A percentile compares a stretch with the other conserved stretches of the same genome.
phyloP scores from a whole-genome alignment of 192 early-diverging fungal species.

The Umbelopsis sp. region DNA sequence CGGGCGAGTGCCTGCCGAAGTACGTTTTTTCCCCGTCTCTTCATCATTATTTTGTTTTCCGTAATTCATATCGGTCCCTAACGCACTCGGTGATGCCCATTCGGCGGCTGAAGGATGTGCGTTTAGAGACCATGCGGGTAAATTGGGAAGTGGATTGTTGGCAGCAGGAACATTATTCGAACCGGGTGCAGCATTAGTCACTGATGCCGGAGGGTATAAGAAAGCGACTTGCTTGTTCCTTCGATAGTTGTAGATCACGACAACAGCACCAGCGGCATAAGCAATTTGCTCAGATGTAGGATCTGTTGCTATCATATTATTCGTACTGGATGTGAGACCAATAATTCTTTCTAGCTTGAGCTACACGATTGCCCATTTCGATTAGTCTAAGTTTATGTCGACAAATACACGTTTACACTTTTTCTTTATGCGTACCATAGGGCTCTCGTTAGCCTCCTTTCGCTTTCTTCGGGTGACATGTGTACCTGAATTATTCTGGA shows the following conservation, averaged over 20 bases:
- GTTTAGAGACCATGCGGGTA: not conserved
- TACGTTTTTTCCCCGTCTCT: slow-evolving; percentile 21
- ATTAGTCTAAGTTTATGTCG: not conserved
- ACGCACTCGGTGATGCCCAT: not conserved
- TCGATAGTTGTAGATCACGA: slow-evolving; percentile 76
- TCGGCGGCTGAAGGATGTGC: slow-evolving; percentile 15
- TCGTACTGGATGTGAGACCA: slow-evolving; percentile 60
- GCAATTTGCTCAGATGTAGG: slow-evolving; percentile 61
- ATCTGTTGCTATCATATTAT: slow-evolving; percentile 56
- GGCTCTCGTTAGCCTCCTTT: slow-evolving; percentile 22
- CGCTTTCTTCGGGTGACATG: slow-evolving; percentile 29
- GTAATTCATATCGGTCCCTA: not conserved
- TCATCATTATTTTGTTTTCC: slow-evolving; percentile 19
- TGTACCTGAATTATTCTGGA: not conserved
- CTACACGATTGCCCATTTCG: slow-evolving; percentile 28
- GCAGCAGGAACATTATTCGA: not conserved
- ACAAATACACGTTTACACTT: not conserved
- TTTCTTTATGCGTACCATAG: not conserved
- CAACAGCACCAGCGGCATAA: slow-evolving; percentile 74
- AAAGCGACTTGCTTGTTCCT: slow-evolving; percentile 67
- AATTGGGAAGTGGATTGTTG: not conserved
- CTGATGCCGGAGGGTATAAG: slow-evolving; percentile 39
- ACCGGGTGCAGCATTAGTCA: slow-evolving; percentile 4
- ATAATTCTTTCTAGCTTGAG: slow-evolving; percentile 69
- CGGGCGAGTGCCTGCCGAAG: slow-evolving; percentile 44